Percentiles rank a stretch among this genome's conserved stretches.
phyloP scores from a whole-genome alignment of 2,329 filamentous ascomycete genomes.

The Talaromyces funiculosus region DNA sequence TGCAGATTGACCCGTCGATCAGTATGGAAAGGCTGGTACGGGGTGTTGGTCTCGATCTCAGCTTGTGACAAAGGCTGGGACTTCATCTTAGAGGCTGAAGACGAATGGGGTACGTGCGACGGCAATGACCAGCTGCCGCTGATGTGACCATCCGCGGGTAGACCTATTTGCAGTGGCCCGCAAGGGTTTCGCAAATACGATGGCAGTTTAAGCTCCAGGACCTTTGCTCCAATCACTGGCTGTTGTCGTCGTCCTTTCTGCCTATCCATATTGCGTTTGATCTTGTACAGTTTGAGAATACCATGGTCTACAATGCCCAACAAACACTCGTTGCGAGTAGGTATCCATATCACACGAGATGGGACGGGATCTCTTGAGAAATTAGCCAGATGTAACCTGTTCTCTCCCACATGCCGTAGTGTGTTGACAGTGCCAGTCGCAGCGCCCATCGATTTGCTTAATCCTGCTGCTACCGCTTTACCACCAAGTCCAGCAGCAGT shows the following conservation, averaged over 20 bases:
- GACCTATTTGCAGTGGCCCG: conserved; percentile 51
- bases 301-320: conserved; percentile 43
- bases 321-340: conserved; percentile 36
- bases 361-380: conserved; percentile 34
- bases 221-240: conserved; percentile 51
- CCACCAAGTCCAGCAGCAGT: conserved; percentile 44
- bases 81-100: conserved; percentile 36
- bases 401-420: conserved; percentile 44
- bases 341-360: conserved; percentile 44
- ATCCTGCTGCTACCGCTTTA: conserved; percentile 45
- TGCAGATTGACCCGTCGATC: conserved; percentile 77
- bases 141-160: conserved; percentile 42
- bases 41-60: conserved; percentile 91
- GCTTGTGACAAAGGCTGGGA: conserved; percentile 63
- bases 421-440: conserved; percentile 45
- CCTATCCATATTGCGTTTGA: conserved; percentile 42
- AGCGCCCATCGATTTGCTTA: conserved; percentile 47
- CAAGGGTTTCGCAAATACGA: conserved; percentile 56
- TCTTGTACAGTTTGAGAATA: conserved; percentile 41
- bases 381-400: conserved; percentile 42
- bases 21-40: conserved; percentile 93
- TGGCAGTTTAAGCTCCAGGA: conserved; percentile 63
- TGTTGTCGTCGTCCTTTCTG: conserved; percentile 50
- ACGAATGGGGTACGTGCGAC: conserved; percentile 36
- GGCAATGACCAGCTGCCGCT: conserved; percentile 40